Base-by-base conservation (phyloP, 768 basidiomycete genomes). In the Tricholoma furcatifolium region DNA sequence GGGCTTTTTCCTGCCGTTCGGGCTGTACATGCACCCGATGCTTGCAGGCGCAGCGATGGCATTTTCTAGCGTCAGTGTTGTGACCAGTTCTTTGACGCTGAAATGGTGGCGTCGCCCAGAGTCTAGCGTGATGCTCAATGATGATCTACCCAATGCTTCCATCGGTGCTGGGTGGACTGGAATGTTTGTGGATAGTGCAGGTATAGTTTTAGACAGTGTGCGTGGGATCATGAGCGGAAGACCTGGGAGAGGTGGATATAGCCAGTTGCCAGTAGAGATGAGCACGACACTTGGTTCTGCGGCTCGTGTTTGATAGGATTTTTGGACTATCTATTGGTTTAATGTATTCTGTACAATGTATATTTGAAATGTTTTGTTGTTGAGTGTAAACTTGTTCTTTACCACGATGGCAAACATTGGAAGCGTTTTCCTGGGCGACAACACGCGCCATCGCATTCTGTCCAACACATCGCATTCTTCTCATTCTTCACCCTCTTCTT, bases 41-140 rank as follows among this genome's bases (percentile, higher is more conserved):
- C 84, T 94, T 74, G 93, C 97, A 0, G 96, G 93, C n/a, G 93
- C 88, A 2, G 95, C 95, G 23, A 99, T 99, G 97, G 97, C 97
- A 21, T 94, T 93, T 68, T 95, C 92, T 31, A 92, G 88, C 60
- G 96, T 98, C 34, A 94, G 91, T 59, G 97, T 99, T 47, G 96
- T 99, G 14, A 84, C 82, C 23, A 93, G 91, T 54, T 94, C 91
- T 54, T 72, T 98, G 65, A 82, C 89, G 42, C 76, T 99, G 57
- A 87, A 81, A 64, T 84, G 87, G 81, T 96, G 93, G 93, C 78
- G 71, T 44, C 75, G 91, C 30, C 92, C 92, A 2, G 62, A 58
- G 62, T 76, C 74, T 27, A 89, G 87, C 57, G 62, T 94, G 38
- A 81, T 93, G 82, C 85, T 85, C 6, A 87, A 74, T 6, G 82